Percentiles rank a stretch among this genome's conserved stretches.
Conservation (phyloP, 2,329 filamentous ascomycete species). For the Colletotrichum sp. region DNA sequence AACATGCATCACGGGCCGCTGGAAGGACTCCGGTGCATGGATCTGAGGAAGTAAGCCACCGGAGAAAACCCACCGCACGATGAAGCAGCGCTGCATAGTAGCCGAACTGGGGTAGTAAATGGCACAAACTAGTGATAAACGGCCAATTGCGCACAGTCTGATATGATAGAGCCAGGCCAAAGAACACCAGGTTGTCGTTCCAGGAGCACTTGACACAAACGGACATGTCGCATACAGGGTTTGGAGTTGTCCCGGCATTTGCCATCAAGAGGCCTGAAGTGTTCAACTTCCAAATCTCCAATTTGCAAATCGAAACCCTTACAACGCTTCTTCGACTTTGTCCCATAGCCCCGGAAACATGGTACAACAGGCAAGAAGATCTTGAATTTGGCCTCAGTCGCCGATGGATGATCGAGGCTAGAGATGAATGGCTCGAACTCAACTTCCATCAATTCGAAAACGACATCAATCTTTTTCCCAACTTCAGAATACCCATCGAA, state of each 20-base stretch:
- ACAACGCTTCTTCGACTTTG: not conserved
- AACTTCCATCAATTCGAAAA: not conserved
- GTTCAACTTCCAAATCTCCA: not conserved
- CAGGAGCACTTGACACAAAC: not conserved
- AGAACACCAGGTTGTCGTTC: not conserved
- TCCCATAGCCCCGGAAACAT: not conserved
- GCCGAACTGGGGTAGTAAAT: not conserved
- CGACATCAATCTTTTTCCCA: not conserved
- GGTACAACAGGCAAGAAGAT: not conserved
- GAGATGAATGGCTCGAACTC: not conserved
- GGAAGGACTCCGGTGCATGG: not conserved
- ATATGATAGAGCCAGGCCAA: not conserved
- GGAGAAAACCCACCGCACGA: not conserved
- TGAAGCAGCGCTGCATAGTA: not conserved
- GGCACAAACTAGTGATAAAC: not conserved
- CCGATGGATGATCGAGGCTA: not conserved
- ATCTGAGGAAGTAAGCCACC: not conserved
- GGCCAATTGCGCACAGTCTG: not conserved
- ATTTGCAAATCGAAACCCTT: not conserved
- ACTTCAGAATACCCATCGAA: not conserved
- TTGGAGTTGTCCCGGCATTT: not conserved
- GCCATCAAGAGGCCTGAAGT: not conserved
- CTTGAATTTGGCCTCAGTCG: not conserved
- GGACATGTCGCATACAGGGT: not conserved
- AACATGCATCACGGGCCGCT: not conserved